These are phyloP conservation scores for Vaccinium corymbosum DNA, from an alignment of 148 eudicot species.

Conservation along the genomic window DNA sequence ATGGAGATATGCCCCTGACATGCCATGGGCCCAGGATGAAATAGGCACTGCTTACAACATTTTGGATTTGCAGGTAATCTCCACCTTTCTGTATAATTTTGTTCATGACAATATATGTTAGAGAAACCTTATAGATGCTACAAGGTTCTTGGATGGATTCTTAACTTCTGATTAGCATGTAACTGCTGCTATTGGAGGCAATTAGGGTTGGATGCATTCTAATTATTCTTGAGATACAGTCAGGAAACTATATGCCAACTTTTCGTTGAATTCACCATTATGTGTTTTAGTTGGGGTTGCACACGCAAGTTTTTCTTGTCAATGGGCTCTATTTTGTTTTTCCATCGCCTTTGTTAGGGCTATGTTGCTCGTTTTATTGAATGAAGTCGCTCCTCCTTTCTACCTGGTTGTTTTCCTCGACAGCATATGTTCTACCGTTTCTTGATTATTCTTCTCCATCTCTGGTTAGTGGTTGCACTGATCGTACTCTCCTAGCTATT, in stretches of 20 bases:
- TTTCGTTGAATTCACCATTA: not conserved
- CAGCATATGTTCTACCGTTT: not conserved
- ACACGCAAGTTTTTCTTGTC: not conserved
- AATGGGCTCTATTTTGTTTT: not conserved
- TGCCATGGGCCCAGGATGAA: conserved; percentile 53
- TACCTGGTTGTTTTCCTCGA: not conserved
- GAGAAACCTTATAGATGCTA: not conserved
- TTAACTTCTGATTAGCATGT: not conserved
- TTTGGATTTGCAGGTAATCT: conserved; percentile 15
- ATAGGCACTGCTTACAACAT: conserved; percentile 32
- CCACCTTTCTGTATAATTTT: conserved; percentile 4
- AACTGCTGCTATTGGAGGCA: not conserved
- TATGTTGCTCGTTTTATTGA: not conserved
- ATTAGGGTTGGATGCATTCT: not conserved
- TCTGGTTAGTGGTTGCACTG: not conserved
- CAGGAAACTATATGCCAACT: not conserved
- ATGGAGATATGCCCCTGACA: conserved; percentile 52
- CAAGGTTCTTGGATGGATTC: not conserved
- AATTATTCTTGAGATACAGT: not conserved
- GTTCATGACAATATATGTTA: not conserved
- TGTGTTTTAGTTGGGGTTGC: not conserved
- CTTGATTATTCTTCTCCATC: not conserved
- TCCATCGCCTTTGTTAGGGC: not conserved
- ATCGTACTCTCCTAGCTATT: not conserved
- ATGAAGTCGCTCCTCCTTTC: not conserved